phyloP scores from a whole-genome alignment of 352 stramenopile genomes.

The Phytophthora sp. region DNA sequence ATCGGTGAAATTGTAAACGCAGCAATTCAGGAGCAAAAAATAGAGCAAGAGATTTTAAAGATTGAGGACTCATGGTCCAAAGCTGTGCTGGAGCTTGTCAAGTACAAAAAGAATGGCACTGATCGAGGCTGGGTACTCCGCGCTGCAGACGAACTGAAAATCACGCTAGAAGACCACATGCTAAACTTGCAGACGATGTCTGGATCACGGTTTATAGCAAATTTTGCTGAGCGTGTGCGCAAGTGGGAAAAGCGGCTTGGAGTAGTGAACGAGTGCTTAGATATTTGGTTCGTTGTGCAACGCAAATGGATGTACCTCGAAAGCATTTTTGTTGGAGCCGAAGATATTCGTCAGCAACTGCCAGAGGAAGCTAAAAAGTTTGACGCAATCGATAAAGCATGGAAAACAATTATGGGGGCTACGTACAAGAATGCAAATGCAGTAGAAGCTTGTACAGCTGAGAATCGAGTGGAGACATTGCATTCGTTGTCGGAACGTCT shows the following conservation, averaged over 20 bases:
- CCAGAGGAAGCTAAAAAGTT: conserved; percentile 95
- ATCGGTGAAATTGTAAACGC: conserved; percentile 95
- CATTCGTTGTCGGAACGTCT: conserved; percentile 88
- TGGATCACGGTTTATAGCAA: conserved; percentile 91
- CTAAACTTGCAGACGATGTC: conserved; percentile 92
- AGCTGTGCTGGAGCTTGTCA: conserved; percentile 89
- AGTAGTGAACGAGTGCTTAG: conserved; percentile 91
- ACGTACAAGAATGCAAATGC: conserved; percentile 94
- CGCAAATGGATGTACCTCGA: conserved; percentile 97
- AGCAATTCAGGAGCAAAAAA: conserved; percentile 94
- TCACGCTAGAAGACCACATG: conserved; percentile 89
- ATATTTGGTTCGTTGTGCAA: conserved; percentile 95
- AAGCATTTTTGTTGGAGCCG: conserved; percentile 93
- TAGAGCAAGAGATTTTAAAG: conserved; percentile 93
- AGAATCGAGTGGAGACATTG: conserved; percentile 90
- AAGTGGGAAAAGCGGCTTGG: conserved; percentile 93
- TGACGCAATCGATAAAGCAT: conserved; percentile 93
- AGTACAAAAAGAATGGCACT: conserved; percentile 93
- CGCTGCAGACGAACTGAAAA: conserved; percentile 84
- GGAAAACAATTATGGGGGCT: conserved; percentile 92
- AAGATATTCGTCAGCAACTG: conserved; percentile 94
- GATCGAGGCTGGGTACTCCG: conserved; percentile 85
- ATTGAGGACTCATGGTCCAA: conserved; percentile 93
- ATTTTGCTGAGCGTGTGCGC: conserved; percentile 89
- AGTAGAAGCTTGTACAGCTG: conserved; percentile 88